Conservation (phyloP, 257 asterid species). For the Salvia splendens region DNA sequence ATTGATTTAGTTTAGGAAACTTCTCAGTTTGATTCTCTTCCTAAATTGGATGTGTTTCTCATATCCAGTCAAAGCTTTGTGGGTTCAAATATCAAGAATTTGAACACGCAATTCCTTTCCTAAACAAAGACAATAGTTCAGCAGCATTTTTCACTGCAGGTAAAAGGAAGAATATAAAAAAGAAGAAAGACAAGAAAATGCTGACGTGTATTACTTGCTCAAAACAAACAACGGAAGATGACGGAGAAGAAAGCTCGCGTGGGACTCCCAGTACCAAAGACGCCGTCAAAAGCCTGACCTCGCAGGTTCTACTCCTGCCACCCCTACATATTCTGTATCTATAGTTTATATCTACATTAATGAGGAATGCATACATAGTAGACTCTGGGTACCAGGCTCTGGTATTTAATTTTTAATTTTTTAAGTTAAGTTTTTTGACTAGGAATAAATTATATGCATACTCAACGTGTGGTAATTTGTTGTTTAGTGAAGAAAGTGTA, state of each 20-base stretch:
- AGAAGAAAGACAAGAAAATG: slow-evolving; percentile 42
- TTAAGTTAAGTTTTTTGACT: not conserved
- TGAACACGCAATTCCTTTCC: not conserved
- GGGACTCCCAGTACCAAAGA: slow-evolving; percentile 88
- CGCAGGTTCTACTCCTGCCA: slow-evolving; percentile 62
- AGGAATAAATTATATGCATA: not conserved
- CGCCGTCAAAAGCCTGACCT: slow-evolving; percentile 98
- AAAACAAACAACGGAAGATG: slow-evolving; percentile 72
- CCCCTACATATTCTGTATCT: slow-evolving; percentile 7
- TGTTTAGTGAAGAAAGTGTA: not conserved
- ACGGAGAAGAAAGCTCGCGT: slow-evolving; percentile 71
- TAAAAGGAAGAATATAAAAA: slow-evolving; percentile 6
- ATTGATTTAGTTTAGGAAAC: not conserved
- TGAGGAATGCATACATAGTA: not conserved
- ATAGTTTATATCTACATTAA: not conserved
- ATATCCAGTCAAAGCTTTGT: slow-evolving; percentile 8
- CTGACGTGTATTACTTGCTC: slow-evolving; percentile 99
- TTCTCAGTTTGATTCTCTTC: slow-evolving; percentile 13
- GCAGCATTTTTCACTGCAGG: slow-evolving; percentile 34
- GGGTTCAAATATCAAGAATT: slow-evolving; percentile 14
- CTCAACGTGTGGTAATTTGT: not conserved
- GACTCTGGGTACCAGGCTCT: not conserved
- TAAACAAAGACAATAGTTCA: not conserved
- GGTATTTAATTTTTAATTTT: not conserved
- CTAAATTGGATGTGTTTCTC: not conserved